Base-by-base conservation (phyloP, 257 asterid genomes). In the Nemophila menziesii region DNA sequence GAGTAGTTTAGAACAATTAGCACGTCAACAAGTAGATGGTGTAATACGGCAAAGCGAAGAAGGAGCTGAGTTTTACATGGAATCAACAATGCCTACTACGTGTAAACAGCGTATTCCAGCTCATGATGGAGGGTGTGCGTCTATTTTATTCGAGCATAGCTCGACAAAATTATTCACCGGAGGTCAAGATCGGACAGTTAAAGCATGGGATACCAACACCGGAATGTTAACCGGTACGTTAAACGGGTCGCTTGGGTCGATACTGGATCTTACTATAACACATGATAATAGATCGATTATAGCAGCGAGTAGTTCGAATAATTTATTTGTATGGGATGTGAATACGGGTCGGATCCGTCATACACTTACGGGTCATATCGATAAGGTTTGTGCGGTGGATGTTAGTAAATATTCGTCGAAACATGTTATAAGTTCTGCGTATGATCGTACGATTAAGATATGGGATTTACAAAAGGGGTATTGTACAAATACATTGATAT, bases 391-490 rank as follows among this genome's bases (percentile, higher is more conserved):
- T 51, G 94, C 96, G 0, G 98, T 84, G 23, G 98, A 89, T 49
- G 85, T 70, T 3, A 79, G 86, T 70, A 78, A 68, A 66, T 64
- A 76, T 47, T 84, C 98, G 1, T 70, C 64, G 20, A 93, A 94
- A 16, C 57, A 56, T 55, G 83, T 79, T 8, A 92, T 75, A 27
- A 89, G 96, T 52, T 80, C 96, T 26, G 94, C 94, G 12, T 79
- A 89, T 71, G 98, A 89, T 48, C 90, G 92, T 14, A 89, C 98
- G 0, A 89, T 89, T 15, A 89, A 89, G 68, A 77, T 89, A 36
- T 89, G 98, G 98, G 96, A 89, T 65, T 79, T 89, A 59, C 80
- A 72, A 64, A 84, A 67, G 38, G 98, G 98, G 39, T 89, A 78
- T 49, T 78, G 93, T 46, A 72, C 61, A 13, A 89, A 72, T 56